A percentile compares a stretch with the other conserved stretches of the same genome.
Evolutionary conservation across 2,329 filamentous ascomycete genomes (phyloP).

Genomic region (Chrysoporthe austroafricana): DNA sequence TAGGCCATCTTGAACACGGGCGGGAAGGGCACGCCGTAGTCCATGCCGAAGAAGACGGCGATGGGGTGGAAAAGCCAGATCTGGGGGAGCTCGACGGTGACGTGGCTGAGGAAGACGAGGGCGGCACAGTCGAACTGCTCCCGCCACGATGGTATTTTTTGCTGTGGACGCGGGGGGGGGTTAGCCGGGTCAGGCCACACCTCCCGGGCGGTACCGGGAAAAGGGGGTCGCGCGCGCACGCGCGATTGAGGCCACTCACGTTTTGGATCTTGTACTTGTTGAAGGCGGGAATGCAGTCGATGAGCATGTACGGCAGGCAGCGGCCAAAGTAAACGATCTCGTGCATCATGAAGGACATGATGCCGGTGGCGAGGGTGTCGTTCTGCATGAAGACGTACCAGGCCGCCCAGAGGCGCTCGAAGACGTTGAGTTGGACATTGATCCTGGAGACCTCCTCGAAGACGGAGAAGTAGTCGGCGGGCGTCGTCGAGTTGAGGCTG

Average conservation of each 20-base stretch:
- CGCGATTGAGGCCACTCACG: constrained; percentile 50
- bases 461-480: constrained; percentile 57
- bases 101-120: constrained; percentile 91
- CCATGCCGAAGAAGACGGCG: constrained; percentile 88
- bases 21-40: constrained; percentile 88
- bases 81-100: constrained; percentile 96
- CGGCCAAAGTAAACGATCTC: constrained; percentile 94
- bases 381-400: constrained; percentile 99
- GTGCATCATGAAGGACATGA: constrained; percentile 97
- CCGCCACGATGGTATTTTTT: constrained; percentile 87
- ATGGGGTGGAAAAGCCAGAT: constrained; percentile 99
- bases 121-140: constrained; percentile 95
- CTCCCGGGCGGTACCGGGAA: background rate
- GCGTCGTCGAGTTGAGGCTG: constrained; percentile 49
- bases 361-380: constrained; percentile 92
- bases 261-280: constrained; percentile 94
- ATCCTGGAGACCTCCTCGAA: constrained; percentile 68
- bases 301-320: constrained; percentile 86
- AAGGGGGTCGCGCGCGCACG: constrained; percentile 5
- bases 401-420: constrained; percentile 88
- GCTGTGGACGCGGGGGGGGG: constrained; percentile 35
- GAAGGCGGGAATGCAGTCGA: constrained; percentile 86
- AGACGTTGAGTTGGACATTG: constrained; percentile 85
- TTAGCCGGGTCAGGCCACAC: constrained; percentile 31
- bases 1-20: constrained; percentile 81